Evolutionary conservation across 2,329 filamentous ascomycete species (phyloP), one percentile per base, ranked within the genome.

Genomic region (Phoma herbarum): DNA sequence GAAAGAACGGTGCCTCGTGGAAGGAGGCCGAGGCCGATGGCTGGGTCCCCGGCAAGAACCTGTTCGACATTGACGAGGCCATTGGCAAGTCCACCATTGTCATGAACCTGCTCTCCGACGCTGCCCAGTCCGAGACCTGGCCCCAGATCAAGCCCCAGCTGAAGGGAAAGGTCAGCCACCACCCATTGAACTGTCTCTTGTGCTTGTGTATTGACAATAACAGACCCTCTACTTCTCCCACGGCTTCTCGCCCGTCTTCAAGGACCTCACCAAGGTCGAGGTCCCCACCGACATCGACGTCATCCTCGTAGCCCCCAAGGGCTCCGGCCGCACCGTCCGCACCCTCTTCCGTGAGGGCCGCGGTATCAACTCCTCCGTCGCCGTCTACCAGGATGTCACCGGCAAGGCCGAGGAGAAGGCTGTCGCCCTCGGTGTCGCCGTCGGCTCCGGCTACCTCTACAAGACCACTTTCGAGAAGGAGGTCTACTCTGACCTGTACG

Each of bases 401-500:
- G 95, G 95, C 81, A 91, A 97, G 84, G 95, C 95, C 77, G 88
- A 98, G 86, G 95, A 99, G 88, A 96, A 94, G 88, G 95, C 95
- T 74, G 84, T 97, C 75, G 95, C 95, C 72, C 89, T 99, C 74
- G 95, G 95, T 85, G 94, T 98, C 67, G 95, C 94, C 78, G 91
- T 99, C 79, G 95, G 94, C 80, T 93, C 90, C 76, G 95, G 95
- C 77, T 99, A 99, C 88, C 91, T 99, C 74, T 99, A 99, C 89
- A 91, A 98, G 90, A 99, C 95, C 79, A 99, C 95, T 80, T 99
- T 99, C 78, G 90, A 99, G 88, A 99, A 99, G 90, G 95, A 99
- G 86, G 95, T 99, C 79, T 97, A 96, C 91, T 97, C 93, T 65
- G 95, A 98, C 84, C 90, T 99, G 71, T 99, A 99, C 86, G 95